Evolutionary conservation across 2,329 filamentous ascomycete genomes (phyloP).

Genomic region (Septoria petroselini): DNA sequence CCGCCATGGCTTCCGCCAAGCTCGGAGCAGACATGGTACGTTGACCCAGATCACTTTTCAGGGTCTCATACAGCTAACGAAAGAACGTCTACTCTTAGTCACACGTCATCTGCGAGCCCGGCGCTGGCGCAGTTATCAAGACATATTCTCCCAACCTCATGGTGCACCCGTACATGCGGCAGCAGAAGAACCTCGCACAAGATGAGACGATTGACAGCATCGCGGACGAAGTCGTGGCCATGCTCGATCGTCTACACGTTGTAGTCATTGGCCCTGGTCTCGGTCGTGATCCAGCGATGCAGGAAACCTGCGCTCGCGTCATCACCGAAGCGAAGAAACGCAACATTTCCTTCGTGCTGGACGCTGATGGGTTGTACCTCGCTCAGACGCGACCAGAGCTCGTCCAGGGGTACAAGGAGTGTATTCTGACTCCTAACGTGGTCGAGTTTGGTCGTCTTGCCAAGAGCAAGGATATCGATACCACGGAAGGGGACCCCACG

Average conservation of each 20-base stretch:
- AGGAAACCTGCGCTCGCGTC: conserved; percentile 75
- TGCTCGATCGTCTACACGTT: conserved; percentile 85
- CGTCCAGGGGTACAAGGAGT: conserved; percentile 74
- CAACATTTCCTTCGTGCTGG: conserved; percentile 77
- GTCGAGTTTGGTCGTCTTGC: conserved; percentile 86
- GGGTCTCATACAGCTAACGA: background rate
- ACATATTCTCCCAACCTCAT: conserved; percentile 97
- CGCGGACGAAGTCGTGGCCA: conserved; percentile 66
- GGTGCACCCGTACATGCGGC: conserved; percentile 94
- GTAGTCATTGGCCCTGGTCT: conserved; percentile 90
- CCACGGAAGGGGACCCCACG: conserved; percentile 48
- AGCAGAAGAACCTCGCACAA: conserved; percentile 58
- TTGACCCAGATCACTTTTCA: background rate
- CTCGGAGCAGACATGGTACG: conserved; percentile 88
- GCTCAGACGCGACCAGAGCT: conserved; percentile 73
- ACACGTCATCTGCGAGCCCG: conserved; percentile 93
- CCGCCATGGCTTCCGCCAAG: conserved; percentile 90
- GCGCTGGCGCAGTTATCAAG: conserved; percentile 82
- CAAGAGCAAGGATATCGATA: conserved; percentile 67
- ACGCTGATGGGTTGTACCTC: conserved; percentile 82
- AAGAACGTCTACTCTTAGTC: conserved; percentile 54
- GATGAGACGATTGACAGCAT: conserved; percentile 61
- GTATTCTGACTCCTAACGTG: conserved; percentile 90
- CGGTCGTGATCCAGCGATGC: conserved; percentile 85
- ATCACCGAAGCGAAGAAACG: conserved; percentile 72